A percentile compares a stretch with the other conserved stretches of the same genome.
phyloP scores from a whole-genome alignment of 202 grass and related monocot species.

The Panicum virgatum region DNA sequence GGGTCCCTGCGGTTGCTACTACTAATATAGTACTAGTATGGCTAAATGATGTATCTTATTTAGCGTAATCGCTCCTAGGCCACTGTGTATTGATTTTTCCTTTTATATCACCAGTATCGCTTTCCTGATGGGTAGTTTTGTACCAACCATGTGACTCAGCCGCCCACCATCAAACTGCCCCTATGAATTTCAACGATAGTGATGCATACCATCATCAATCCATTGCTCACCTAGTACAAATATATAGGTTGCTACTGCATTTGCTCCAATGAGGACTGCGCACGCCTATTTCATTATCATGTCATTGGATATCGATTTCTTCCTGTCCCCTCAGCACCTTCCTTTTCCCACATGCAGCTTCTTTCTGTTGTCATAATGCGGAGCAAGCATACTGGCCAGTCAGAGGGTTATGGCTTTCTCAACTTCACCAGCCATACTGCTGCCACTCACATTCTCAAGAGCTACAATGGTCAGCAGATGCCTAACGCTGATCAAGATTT shows the following conservation, averaged over 20 bases:
- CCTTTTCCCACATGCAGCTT: constrained; percentile 24
- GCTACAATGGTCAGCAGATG: constrained; percentile 60
- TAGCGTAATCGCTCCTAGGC: neutral
- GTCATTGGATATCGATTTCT: neutral
- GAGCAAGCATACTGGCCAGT: constrained; percentile 30
- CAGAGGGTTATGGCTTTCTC: constrained; percentile 50
- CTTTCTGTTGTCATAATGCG: constrained; percentile 9
- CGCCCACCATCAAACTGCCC: neutral
- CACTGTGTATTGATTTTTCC: neutral
- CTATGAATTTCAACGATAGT: neutral
- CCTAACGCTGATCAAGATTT: constrained; percentile 34
- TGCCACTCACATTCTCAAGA: constrained; percentile 36
- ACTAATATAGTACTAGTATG: neutral
- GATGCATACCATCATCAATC: too few relatives aligned
- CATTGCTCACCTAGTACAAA: too few relatives aligned
- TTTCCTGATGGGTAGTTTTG: neutral
- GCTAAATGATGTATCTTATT: neutral
- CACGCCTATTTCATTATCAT: neutral
- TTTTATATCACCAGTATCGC: neutral
- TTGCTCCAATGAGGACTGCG: neutral
- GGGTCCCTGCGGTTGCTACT: neutral
- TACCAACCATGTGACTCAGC: neutral
- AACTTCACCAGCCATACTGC: constrained; percentile 30
- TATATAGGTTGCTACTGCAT: neutral
- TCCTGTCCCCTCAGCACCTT: neutral